Evolutionary conservation across 345 rosid genomes (phyloP).

Genomic region (Citrus sp.): DNA sequence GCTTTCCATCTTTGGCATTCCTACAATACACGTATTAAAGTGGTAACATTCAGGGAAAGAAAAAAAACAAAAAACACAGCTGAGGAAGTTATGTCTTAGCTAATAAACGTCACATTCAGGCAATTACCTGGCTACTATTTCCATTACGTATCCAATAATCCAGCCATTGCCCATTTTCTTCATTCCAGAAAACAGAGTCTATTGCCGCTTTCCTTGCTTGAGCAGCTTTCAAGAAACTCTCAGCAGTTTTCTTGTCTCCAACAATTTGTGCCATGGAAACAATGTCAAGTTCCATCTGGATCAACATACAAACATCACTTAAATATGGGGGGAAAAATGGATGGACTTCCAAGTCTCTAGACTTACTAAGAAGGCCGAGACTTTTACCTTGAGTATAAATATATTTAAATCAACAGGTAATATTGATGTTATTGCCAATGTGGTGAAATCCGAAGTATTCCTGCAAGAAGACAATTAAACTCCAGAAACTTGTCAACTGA

Average conservation of each 20-base stretch:
- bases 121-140: slow-evolving; percentile 24
- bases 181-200: slow-evolving; percentile 68
- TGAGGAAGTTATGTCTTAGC: background rate
- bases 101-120: background rate
- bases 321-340: background rate
- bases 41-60: background rate
- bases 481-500: background rate
- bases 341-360: background rate
- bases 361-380: background rate
- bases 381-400: slow-evolving; percentile 59
- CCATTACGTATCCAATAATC: slow-evolving; percentile 64
- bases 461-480: slow-evolving; percentile 34
- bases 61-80: background rate
- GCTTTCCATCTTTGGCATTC: slow-evolving; percentile 56
- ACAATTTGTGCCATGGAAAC: slow-evolving; percentile 56
- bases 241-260: slow-evolving; percentile 41
- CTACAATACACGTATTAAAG: slow-evolving; percentile 22
- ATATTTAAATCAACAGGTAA: slow-evolving; percentile 86
- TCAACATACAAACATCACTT: slow-evolving; percentile 8
- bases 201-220: slow-evolving; percentile 58
- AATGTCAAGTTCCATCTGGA: slow-evolving; percentile 89
- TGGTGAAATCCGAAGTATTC: slow-evolving; percentile 52
- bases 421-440: slow-evolving; percentile 65
- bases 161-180: slow-evolving; percentile 74
- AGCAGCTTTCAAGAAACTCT: slow-evolving; percentile 50